phyloP scores from a whole-genome alignment of 2,329 filamentous ascomycete genomes.

The Monilinia fructigena region DNA sequence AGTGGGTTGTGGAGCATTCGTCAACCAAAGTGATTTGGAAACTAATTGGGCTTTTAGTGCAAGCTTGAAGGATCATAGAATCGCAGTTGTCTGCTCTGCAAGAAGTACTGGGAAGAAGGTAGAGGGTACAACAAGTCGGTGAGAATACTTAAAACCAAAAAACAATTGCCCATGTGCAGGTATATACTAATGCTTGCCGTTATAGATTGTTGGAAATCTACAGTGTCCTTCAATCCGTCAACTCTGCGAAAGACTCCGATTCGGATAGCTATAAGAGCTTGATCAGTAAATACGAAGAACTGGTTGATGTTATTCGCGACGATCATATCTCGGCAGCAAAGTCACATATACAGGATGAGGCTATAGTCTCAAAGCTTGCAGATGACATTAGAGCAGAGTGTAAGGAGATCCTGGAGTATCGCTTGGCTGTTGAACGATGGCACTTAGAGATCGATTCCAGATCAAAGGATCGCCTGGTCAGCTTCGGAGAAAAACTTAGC shows the following conservation, averaged over 20 bases:
- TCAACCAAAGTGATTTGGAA: slow-evolving; percentile 12
- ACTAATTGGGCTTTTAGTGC: slow-evolving; percentile 45
- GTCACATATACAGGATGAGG: slow-evolving; percentile 56
- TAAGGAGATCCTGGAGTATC: slow-evolving; percentile 72
- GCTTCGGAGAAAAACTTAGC: slow-evolving; percentile 93
- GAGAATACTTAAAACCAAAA: slow-evolving; percentile 44
- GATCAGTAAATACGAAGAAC: slow-evolving; percentile 63
- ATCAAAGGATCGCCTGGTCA: slow-evolving; percentile 84
- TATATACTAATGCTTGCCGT: slow-evolving; percentile 13
- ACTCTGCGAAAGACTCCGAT: slow-evolving; percentile 52
- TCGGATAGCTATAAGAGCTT: slow-evolving; percentile 51
- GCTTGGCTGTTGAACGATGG: slow-evolving; percentile 62
- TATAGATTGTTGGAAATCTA: slow-evolving; percentile 56
- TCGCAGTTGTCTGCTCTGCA: slow-evolving; percentile 94
- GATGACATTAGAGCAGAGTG: slow-evolving; percentile 75
- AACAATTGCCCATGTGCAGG: neutral
- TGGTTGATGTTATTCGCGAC: slow-evolving; percentile 76
- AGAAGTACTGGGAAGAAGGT: slow-evolving; percentile 91
- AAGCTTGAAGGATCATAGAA: slow-evolving; percentile 65
- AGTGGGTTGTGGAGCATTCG: slow-evolving; percentile 28
- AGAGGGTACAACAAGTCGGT: slow-evolving; percentile 94
- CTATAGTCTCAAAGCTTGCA: slow-evolving; percentile 58
- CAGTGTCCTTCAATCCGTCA: slow-evolving; percentile 55
- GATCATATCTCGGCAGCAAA: slow-evolving; percentile 78
- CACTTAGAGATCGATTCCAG: slow-evolving; percentile 74